Evolutionary conservation across 768 basidiomycete genomes (phyloP), one percentile per base, ranked within the genome.

Genomic region (Hirschioporus abietinus): DNA sequence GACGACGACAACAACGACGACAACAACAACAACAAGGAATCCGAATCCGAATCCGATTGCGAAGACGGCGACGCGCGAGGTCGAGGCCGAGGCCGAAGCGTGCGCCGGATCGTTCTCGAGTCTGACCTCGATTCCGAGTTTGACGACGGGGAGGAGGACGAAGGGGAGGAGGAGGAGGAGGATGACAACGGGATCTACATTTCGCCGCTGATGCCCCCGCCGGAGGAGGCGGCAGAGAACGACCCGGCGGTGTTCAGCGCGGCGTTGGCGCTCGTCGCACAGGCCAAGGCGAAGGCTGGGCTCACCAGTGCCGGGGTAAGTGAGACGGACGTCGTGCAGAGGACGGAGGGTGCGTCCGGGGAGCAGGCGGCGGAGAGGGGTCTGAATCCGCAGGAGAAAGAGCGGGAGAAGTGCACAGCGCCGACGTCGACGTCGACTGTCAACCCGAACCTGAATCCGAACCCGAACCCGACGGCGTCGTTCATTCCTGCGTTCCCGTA

Each of bases 71-170:
- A 9, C 25, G 34, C 57, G 52, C 17, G 64, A 3, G 35, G 63
- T n/a, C n/a, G 63, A 57, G 15, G 9, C 23, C 35, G 36, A 5
- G 5, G n/a, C 5, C 63, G 35, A 8, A 1, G 42, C 42, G 42
- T 15, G 42, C 42, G 20, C 42, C 42, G 12, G 12, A 10, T 52
- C 42, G 12, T 52, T 3, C 30, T 30, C 30, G 30, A 30, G 8
- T 30, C 30, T 30, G 30, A 30, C 30, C 30, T 30, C 30, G 42
- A 52, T 36, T 36, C 72, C 65, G 69, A 71, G 18, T 73, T 74
- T 62, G 72, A 74, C 10, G 70, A 72, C 60, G 63, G 64, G 65
- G 36, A 61, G 65, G 61, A 66, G 65, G 58, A 69, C 66, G 52
- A 66, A 64, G 42, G 63, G 66, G 15, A 68, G 64, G 27, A 64